Percentiles rank a stretch among this genome's conserved stretches.
Evolutionary conservation across 768 basidiomycete genomes (phyloP).

Genomic region (Mycena olivaceomarginata): DNA sequence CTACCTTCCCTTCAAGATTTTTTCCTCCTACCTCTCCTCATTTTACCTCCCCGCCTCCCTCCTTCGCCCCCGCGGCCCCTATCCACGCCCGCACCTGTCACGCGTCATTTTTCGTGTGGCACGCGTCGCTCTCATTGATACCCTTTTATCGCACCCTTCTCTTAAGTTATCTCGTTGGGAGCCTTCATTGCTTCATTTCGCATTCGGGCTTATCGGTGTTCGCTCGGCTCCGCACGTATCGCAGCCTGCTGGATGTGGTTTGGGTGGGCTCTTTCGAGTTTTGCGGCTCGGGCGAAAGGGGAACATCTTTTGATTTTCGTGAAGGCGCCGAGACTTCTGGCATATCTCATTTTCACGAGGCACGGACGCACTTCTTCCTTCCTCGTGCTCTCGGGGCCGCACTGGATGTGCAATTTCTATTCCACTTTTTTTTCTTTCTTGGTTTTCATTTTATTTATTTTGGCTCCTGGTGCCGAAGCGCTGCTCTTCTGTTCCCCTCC

Average conservation of each 20-base stretch:
- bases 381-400: too few relatives aligned
- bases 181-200: neutral
- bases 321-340: too few relatives aligned
- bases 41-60: neutral
- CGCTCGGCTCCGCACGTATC: neutral
- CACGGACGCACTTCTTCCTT: too few relatives aligned
- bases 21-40: too few relatives aligned
- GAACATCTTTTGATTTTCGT: too few relatives aligned
- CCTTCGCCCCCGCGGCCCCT: neutral
- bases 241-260: neutral
- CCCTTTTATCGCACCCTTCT: slow-evolving; percentile 21
- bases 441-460: too few relatives aligned
- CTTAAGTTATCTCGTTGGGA: neutral
- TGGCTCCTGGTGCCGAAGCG: too few relatives aligned
- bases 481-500: too few relatives aligned
- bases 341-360: too few relatives aligned
- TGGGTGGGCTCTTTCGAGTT: neutral
- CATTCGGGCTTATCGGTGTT: neutral
- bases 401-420: too few relatives aligned
- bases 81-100: neutral
- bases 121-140: slow-evolving; percentile 10
- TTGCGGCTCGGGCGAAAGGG: too few relatives aligned
- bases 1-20: neutral
- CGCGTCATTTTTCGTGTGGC: slow-evolving; percentile 12
- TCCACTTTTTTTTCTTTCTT: too few relatives aligned